Evolutionary conservation across 306 rosid genomes (phyloP).

Genomic region (Vigna angularis): DNA sequence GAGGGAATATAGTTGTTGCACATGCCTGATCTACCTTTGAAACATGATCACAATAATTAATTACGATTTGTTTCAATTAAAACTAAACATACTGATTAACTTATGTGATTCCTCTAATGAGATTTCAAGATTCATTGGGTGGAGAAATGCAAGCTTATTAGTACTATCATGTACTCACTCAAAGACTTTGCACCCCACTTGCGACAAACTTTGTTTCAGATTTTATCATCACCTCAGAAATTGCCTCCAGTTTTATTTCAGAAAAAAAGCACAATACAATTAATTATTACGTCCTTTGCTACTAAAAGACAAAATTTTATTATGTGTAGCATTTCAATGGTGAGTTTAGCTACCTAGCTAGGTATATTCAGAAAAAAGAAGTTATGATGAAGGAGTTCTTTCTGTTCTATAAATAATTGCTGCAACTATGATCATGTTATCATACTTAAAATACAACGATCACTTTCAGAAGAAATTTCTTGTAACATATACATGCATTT

Average conservation of each 20-base stretch:
- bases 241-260: not conserved
- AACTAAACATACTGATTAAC: constrained; percentile 13
- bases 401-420: constrained; percentile 11
- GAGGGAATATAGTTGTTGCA: constrained; percentile 13
- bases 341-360: not conserved
- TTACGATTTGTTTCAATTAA: constrained; percentile 13
- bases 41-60: constrained; percentile 14
- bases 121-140: not conserved
- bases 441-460: not conserved
- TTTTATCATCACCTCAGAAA: constrained; percentile 1
- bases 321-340: no score
- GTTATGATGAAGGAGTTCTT: not conserved
- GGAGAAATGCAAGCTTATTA: not conserved
- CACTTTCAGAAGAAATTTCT: not conserved
- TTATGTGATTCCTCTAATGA: not conserved
- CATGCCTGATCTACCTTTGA: constrained; percentile 8
- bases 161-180: not conserved
- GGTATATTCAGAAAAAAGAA: not conserved
- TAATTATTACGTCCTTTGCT: not conserved
- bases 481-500: not conserved
- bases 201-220: not conserved
- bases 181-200: constrained; percentile 14
- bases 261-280: not conserved
- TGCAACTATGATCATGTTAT: not conserved
- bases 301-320: not conserved